phyloP scores from a whole-genome alignment of 306 rosid species.

The Cucurbita pepo region DNA sequence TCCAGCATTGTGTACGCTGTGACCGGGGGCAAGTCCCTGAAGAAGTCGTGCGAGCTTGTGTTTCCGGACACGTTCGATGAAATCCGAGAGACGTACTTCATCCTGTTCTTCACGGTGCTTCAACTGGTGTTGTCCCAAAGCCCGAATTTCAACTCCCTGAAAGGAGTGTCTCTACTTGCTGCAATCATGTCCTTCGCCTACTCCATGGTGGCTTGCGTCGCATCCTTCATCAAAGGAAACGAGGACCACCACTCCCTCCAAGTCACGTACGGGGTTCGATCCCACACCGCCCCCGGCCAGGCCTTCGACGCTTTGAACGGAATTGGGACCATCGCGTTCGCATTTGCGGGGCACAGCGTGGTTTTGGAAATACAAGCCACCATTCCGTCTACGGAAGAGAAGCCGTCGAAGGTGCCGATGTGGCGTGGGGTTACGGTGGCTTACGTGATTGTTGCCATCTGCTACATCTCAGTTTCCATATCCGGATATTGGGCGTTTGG shows the following conservation, averaged over 20 bases:
- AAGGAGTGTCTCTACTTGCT: constrained; percentile 32
- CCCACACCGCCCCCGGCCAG: constrained; percentile 9
- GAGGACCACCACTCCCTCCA: background rate
- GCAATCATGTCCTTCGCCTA: constrained; percentile 52
- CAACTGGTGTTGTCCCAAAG: constrained; percentile 41
- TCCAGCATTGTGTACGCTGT: constrained; percentile 41
- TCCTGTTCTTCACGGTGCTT: constrained; percentile 16
- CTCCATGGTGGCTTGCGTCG: constrained; percentile 23
- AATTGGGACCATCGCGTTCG: constrained; percentile 55
- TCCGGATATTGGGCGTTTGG: constrained; percentile 69
- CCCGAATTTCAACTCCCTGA: constrained; percentile 49
- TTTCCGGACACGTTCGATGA: background rate
- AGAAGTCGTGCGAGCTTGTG: constrained; percentile 25
- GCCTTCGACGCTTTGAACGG: constrained; percentile 36
- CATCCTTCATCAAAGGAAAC: constrained; percentile 19
- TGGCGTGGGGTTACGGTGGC: constrained; percentile 46
- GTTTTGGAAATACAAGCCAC: constrained; percentile 62
- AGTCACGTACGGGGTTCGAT: constrained; percentile 17
- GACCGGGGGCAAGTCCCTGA: constrained; percentile 56
- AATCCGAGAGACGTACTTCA: constrained; percentile 29
- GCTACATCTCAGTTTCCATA: constrained; percentile 31
- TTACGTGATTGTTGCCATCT: constrained; percentile 27
- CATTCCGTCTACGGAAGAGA: constrained; percentile 37
- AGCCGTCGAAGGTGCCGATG: constrained; percentile 47
- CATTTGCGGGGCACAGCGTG: constrained; percentile 59